Conservation (phyloP, 2,329 filamentous ascomycete genomes). For the Fusarium hostae region DNA sequence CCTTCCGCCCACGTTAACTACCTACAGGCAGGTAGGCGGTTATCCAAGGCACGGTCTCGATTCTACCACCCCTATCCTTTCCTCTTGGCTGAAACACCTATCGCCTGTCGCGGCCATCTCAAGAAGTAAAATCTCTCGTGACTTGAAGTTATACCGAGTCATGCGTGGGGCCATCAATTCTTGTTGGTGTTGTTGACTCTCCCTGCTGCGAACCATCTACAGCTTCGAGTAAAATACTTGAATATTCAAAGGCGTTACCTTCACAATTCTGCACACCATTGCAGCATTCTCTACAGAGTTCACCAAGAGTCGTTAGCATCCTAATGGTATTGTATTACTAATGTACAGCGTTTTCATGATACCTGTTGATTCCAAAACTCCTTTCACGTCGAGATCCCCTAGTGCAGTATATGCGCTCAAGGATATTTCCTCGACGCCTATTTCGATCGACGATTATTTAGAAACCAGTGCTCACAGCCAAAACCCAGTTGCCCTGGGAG, state of each 20-base stretch:
- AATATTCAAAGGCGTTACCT: not conserved
- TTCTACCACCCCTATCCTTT: not conserved
- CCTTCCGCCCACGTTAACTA: conserved; percentile 4
- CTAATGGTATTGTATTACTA: not conserved
- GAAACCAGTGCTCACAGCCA: not conserved
- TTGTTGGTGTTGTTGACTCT: not conserved
- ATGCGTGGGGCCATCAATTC: conserved; percentile 11
- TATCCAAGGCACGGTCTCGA: conserved; percentile 17
- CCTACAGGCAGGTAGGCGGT: not conserved
- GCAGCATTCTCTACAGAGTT: not conserved
- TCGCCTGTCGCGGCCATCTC: conserved; percentile 11
- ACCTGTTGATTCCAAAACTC: not conserved
- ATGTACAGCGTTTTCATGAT: not conserved
- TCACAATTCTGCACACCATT: not conserved
- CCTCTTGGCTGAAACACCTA: conserved; percentile 26
- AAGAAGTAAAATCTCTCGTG: conserved; percentile 5
- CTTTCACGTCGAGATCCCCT: not conserved
- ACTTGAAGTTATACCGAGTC: not conserved
- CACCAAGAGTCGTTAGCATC: not conserved
- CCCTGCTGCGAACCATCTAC: conserved; percentile 17
- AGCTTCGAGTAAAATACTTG: conserved; percentile 15
- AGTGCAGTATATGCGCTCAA: not conserved
- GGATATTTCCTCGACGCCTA: not conserved
- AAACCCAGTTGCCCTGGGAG: conserved; percentile 1
- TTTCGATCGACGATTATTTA: not conserved